phyloP scores from a whole-genome alignment of 768 basidiomycete genomes.

The Pleurotus eryngii region DNA sequence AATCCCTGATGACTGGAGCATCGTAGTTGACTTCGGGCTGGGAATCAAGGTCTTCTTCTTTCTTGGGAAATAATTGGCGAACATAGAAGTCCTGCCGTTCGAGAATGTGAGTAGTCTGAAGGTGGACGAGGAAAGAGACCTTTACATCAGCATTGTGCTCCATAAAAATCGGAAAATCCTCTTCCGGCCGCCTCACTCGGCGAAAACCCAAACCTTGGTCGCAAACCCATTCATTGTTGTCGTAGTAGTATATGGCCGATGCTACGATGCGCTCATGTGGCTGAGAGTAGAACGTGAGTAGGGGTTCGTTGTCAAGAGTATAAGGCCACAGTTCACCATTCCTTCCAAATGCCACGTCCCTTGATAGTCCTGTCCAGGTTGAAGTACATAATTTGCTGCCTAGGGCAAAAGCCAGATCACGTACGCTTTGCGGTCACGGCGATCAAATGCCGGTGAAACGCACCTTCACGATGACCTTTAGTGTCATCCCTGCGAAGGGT shows the following conservation, averaged over 20 bases:
- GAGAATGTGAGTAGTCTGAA: background rate
- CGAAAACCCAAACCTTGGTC: slow-evolving; percentile 13
- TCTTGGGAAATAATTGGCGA: background rate
- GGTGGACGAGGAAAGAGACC: too few relatives aligned
- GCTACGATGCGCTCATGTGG: slow-evolving; percentile 15
- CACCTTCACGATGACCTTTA: slow-evolving; percentile 1
- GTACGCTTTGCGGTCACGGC: background rate
- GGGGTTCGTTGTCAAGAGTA: background rate
- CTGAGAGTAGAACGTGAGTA: background rate
- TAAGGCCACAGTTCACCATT: slow-evolving; percentile 6
- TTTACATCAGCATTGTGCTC: background rate
- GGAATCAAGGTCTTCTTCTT: background rate
- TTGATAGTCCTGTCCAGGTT: slow-evolving; percentile 13
- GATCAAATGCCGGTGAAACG: background rate
- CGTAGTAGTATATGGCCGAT: slow-evolving; percentile 15
- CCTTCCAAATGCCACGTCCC: slow-evolving; percentile 18
- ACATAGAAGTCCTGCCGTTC: background rate
- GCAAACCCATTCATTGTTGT: slow-evolving; percentile 7
- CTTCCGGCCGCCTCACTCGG: background rate
- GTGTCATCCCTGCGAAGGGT: background rate
- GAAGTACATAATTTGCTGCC: slow-evolving; percentile 15
- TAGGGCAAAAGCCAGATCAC: background rate
- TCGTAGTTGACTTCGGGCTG: background rate
- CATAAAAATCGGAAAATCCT: background rate
- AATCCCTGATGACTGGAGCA: background rate